Evolutionary conservation across 345 rosid species (phyloP).

Genomic region (Acer negundo): DNA sequence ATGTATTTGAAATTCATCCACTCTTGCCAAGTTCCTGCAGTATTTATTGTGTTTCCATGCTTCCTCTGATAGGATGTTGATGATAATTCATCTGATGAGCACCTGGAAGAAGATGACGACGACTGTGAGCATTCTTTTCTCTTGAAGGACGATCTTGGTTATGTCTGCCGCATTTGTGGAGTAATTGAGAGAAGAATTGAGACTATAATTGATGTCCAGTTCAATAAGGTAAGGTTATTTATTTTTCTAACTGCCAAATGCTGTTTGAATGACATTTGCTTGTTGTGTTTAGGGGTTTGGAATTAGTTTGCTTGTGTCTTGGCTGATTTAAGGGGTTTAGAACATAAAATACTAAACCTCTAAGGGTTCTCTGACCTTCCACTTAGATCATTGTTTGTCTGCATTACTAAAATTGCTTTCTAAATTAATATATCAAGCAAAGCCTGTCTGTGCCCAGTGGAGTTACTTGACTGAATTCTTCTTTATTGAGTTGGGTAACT

Average conservation of each 20-base stretch:
- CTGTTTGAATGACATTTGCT: not conserved
- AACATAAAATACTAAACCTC: no score
- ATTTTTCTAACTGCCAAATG: not conserved
- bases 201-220: constrained; percentile 76
- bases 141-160: constrained; percentile 89
- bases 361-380: not conserved
- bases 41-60: constrained; percentile 19
- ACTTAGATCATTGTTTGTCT: not conserved
- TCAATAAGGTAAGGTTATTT: constrained; percentile 59
- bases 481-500: not conserved
- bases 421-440: not conserved
- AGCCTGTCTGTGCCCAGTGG: not conserved
- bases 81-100: constrained; percentile 47
- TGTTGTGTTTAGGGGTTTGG: not conserved
- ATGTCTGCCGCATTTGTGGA: constrained; percentile 90
- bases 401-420: not conserved
- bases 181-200: constrained; percentile 71
- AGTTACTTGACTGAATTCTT: not conserved
- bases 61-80: constrained; percentile 52
- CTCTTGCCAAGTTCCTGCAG: not conserved
- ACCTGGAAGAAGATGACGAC: constrained; percentile 47
- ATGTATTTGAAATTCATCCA: not conserved
- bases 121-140: constrained; percentile 80
- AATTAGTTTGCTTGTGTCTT: no score
- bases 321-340: no score